phyloP scores from a whole-genome alignment of 2,329 filamentous ascomycete genomes.

The Aspergillus eucalypticola region DNA sequence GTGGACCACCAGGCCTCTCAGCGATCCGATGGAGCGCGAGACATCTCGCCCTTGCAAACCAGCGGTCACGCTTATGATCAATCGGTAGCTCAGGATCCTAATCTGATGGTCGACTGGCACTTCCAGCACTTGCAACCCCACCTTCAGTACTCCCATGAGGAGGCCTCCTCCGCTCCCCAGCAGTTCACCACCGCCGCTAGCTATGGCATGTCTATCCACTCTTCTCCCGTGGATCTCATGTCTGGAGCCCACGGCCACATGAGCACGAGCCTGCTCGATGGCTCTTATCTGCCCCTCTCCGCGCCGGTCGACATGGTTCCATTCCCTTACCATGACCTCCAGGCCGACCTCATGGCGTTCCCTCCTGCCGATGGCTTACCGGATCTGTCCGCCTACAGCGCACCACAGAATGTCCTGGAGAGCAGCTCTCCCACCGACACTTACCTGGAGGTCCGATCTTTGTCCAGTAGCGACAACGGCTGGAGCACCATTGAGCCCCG shows the following conservation, averaged over 20 bases:
- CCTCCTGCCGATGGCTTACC: constrained; percentile 48
- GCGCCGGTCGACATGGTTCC: constrained; percentile 67
- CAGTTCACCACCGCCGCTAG: constrained; percentile 60
- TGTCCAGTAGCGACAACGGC: constrained; percentile 82
- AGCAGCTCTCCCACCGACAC: constrained; percentile 72
- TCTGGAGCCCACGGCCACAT: constrained; percentile 63
- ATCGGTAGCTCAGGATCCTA: constrained; percentile 46
- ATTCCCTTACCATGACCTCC: constrained; percentile 76
- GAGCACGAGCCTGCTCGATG: constrained; percentile 63
- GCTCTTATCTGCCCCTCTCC: constrained; percentile 58
- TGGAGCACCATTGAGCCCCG: constrained; percentile 81
- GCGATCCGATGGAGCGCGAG: constrained; percentile 40
- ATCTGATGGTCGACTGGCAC: constrained; percentile 49
- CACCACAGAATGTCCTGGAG: constrained; percentile 46
- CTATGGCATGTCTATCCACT: constrained; percentile 52
- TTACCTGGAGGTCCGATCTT: constrained; percentile 81
- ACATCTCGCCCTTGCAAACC: constrained; percentile 47
- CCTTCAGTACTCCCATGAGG: constrained; percentile 49
- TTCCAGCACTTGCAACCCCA: constrained; percentile 45
- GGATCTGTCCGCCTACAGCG: constrained; percentile 42
- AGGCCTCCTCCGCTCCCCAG: constrained; percentile 56
- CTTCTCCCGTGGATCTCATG: constrained; percentile 55
- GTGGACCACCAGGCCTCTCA: constrained; percentile 44
- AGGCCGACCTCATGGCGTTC: constrained; percentile 64
- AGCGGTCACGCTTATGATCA: constrained; percentile 47